Evolutionary conservation across 164 flowering plant genomes (phyloP), one percentile per base, ranked within the genome.

Genomic region (Aristolochia californica): DNA sequence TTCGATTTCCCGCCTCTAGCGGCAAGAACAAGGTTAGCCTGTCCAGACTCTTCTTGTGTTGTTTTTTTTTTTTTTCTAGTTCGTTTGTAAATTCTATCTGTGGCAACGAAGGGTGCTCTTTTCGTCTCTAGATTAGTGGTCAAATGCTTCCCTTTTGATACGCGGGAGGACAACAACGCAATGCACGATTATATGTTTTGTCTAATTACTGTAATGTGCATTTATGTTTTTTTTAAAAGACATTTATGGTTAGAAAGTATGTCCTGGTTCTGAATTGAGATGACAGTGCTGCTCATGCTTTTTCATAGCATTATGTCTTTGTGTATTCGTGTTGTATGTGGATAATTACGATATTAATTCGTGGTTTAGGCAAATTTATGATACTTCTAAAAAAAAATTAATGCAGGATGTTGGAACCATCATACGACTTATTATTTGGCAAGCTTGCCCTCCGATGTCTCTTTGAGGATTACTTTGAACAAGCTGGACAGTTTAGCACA

Each of bases 1-100:
- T 93, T 93, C 77, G 98, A 93, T 66, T 88, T 79, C 64, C 97
- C 98, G 55, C 97, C 97, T 18, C 80, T 93, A 54, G 85, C 87
- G 13, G 91, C 90, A 14, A 91, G 98, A 24, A 77, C 79, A 64
- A 80, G 97, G 98, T 54, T n/a, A 15, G 13, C 15, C 13, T 23
- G 24, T 25, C n/a, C 15, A 14, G 17, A 2, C 28, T 53, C 21
- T 27, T 26, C 27, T 11, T 27, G 26, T 13, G 2, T 54, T 27
- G 40, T 27, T 27, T 11, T 24, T 8, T 22, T 52, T 24, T 24
- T 48, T 17, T 14, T 49, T 24, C 22, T 49, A 49, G 22, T 47
- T 4, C 22, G 50, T 47, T 47, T 20, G 3, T 47, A 47, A 11
- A 47, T 17, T 17, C 18, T 20, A 5, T 47, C 50, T 47, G n/a